Percentiles rank a stretch among this genome's conserved stretches.
Evolutionary conservation across 2,329 filamentous ascomycete species (phyloP).

Genomic region (Penicillium frequentans): DNA sequence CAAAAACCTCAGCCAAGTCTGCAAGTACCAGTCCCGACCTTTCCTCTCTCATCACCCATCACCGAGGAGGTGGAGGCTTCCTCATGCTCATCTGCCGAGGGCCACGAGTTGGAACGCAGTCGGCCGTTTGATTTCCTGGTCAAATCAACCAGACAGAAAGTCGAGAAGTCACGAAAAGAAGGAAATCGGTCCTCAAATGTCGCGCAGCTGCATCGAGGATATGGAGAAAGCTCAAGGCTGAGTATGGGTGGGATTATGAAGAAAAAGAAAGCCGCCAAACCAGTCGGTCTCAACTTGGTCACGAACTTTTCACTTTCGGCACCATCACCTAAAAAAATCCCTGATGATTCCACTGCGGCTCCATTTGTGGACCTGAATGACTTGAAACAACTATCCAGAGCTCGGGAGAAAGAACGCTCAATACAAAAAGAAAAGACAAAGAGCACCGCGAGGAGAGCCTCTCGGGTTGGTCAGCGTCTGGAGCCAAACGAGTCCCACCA

Average conservation of each 20-base stretch:
- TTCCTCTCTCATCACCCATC: slow-evolving; percentile 47
- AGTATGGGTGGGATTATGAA: slow-evolving; percentile 18
- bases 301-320: slow-evolving; percentile 38
- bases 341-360: slow-evolving; percentile 6
- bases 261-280: slow-evolving; percentile 28
- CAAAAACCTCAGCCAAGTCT: slow-evolving; percentile 28
- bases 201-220: slow-evolving; percentile 1
- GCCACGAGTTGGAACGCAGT: slow-evolving; percentile 25
- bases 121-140: slow-evolving; percentile 34
- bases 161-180: slow-evolving; percentile 9
- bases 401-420: slow-evolving; percentile 33
- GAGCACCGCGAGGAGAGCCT: slow-evolving; percentile 15
- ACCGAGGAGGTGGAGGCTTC: slow-evolving; percentile 43
- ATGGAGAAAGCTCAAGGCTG: slow-evolving; percentile 11
- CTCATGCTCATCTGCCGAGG: slow-evolving; percentile 33
- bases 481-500: slow-evolving; percentile 4
- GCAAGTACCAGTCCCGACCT: slow-evolving; percentile 35
- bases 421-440: slow-evolving; percentile 16
- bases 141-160: slow-evolving; percentile 23
- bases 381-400: slow-evolving; percentile 35
- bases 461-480: slow-evolving; percentile 21
- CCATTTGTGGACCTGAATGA: slow-evolving; percentile 40
- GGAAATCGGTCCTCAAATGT: slow-evolving; percentile 4
- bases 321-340: neutral
- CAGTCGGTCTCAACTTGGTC: slow-evolving; percentile 43